phyloP scores from a whole-genome alignment of 176 grass and related monocot species.

The Chrysopogon serrulatus region DNA sequence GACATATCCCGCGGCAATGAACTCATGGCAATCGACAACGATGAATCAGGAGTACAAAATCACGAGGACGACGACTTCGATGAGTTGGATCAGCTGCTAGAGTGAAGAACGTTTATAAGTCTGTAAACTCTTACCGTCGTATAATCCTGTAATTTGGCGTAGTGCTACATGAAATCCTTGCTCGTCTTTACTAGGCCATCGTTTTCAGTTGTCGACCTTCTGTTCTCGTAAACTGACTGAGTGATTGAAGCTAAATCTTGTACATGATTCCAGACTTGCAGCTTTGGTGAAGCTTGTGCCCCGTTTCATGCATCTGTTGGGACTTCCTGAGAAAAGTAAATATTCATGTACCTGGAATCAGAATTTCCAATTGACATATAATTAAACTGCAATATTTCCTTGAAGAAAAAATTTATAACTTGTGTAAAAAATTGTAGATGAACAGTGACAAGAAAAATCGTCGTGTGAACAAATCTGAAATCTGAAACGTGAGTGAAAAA shows the following conservation, averaged over 20 bases:
- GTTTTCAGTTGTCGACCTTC: background rate
- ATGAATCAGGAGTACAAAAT: slow-evolving; percentile 5
- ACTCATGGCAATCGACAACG: background rate
- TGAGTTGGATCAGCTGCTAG: slow-evolving; percentile 32
- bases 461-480: too few relatives aligned
- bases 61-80: background rate
- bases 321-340: background rate
- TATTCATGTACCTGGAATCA: background rate
- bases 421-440: background rate
- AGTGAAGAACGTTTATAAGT: slow-evolving; percentile 23
- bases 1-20: slow-evolving; percentile 2
- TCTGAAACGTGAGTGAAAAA: too few relatives aligned
- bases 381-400: background rate
- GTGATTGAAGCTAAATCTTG: background rate
- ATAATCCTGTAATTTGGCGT: background rate
- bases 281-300: background rate
- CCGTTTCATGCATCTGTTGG: background rate
- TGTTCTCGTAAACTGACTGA: background rate
- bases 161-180: background rate
- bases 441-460: too few relatives aligned
- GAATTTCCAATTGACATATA: background rate
- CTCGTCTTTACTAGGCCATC: background rate
- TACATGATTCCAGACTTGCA: background rate
- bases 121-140: background rate
- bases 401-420: too few relatives aligned